These are phyloP conservation scores for Laguncularia racemosa DNA, from an alignment of 345 rosid genomes.

Conservation along the genomic window DNA sequence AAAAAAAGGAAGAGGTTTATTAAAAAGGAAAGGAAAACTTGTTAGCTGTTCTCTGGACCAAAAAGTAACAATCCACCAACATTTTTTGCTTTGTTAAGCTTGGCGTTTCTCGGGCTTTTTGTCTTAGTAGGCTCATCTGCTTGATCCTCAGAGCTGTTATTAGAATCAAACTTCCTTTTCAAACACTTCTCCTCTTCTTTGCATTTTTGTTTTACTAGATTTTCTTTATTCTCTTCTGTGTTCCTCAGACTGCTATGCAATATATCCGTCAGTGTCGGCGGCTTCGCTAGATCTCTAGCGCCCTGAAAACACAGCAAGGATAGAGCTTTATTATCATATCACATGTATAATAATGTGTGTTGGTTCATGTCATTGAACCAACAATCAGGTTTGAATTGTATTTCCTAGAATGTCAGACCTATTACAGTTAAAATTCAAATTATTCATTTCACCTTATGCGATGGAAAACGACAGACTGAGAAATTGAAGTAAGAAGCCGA, in stretches of 20 bases:
- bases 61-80: slow-evolving; percentile 23
- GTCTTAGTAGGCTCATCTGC: slow-evolving; percentile 28
- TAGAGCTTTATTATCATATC: not conserved
- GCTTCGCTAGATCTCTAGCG: slow-evolving; percentile 70
- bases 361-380: not conserved
- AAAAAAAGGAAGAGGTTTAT: not conserved
- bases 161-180: slow-evolving; percentile 65
- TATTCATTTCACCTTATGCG: no score
- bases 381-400: not conserved
- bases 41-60: not conserved
- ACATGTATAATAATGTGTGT: not conserved
- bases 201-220: slow-evolving; percentile 6
- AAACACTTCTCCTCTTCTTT: slow-evolving; percentile 28
- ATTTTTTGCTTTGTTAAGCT: slow-evolving; percentile 62
- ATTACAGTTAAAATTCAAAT: no score
- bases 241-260: slow-evolving; percentile 39
- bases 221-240: slow-evolving; percentile 21
- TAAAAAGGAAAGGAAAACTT: no score
- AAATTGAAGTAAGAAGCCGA: no score
- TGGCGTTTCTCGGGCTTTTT: slow-evolving; percentile 32
- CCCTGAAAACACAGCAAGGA: slow-evolving; percentile 34
- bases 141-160: slow-evolving; percentile 25
- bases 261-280: slow-evolving; percentile 70
- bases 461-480: not conserved
- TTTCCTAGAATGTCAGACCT: no score